Evolutionary conservation across 129 eudicot species (phyloP), one percentile per base, ranked within the genome.

Genomic region (Mikania micrantha): DNA sequence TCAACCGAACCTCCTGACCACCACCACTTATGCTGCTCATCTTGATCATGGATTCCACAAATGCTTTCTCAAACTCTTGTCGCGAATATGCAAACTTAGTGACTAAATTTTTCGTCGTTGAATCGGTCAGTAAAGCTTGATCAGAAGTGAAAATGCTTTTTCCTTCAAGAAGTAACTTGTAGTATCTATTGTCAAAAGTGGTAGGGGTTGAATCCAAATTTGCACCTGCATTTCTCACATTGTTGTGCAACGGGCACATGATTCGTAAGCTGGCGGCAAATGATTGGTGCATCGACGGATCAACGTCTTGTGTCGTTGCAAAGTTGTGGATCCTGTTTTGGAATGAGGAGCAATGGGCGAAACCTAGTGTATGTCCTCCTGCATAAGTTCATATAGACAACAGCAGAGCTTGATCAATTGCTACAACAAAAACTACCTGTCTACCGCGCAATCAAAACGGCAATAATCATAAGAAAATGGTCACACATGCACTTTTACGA

Each of bases 41-140:
- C 64, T 83, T 83, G 77, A 83, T 83, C 87, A 83, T 83, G 20
- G 87, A 83, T 35, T 71, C 79, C 40, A 71, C 81, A 79, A 83
- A 83, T 7, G 87, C 84, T 7, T 79, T 74, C 66, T 79, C 74
- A 36, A 83, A 83, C 19, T 77, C 87, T 32, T 75, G 49, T 25
- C 70, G 67, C 1, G 87, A 83, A 56, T 68, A 28, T 2, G 82
- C 84, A 67, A 59, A 83, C 75, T 79, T 56, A 0, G 60, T 7
- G 36, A 83, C 87, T 67, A 83, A 24, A 1, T 48, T 35, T 54
- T 75, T 79, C 62, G 78, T 61, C 36, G 73, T 71, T 13, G 81
- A 78, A 19, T 75, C 40, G 7, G 79, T 60, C 47, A 83, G 66
- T 38, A 83, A 72, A 11, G 84, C 64, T 79, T 83, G 87, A 72